Base-by-base conservation (phyloP, 768 basidiomycete species). In the Kwoniella sp. region DNA sequence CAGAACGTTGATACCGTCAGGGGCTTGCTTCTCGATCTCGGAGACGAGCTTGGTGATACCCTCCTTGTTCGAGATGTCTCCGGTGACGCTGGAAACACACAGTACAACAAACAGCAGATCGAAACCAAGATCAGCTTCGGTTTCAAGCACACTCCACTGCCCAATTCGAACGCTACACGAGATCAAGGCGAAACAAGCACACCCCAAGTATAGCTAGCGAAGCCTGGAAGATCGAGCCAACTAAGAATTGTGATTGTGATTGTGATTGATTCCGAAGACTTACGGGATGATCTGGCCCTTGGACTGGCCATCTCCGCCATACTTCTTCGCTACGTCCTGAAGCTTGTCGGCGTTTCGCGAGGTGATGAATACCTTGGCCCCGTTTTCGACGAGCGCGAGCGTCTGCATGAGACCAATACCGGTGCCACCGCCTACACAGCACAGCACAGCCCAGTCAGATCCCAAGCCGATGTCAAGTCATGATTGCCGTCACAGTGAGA, bases 341-440 rank as follows among this genome's bases (percentile, higher is more conserved):
- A 76, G 65, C 61, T 72, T 72, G 31, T 72, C 73, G 23, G 38
- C 59, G 55, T 72, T 68, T 66, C 75, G 45, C 1, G 69, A 68
- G 11, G 65, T 67, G 38, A 73, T 70, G 61, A 69, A 72, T 25
- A 76, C 74, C 30, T 70, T 72, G 25, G 70, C 68, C 3, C 74
- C 74, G 50, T 73, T 76, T 50, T 73, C 68, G 48, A 71, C 68
- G 29, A 76, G 45, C 0, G 68, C 70, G 52, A 73, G 63, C 20
- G 74, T 72, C 26, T 68, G 66, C 74, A 76, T 76, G 15, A 76
- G 61, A 22, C 74, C 74, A 55, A 76, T 73, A 57, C 74, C 74
- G 47, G 67, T 62, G 31, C 57, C 68, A 26, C 65, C 67, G 22
- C 67, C 64, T 66, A 58, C 2, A 23, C 30, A 31, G 29, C 38